Evolutionary conservation across 2,329 filamentous ascomycete species (phyloP).

Genomic region (Microdochium bolleyi): DNA sequence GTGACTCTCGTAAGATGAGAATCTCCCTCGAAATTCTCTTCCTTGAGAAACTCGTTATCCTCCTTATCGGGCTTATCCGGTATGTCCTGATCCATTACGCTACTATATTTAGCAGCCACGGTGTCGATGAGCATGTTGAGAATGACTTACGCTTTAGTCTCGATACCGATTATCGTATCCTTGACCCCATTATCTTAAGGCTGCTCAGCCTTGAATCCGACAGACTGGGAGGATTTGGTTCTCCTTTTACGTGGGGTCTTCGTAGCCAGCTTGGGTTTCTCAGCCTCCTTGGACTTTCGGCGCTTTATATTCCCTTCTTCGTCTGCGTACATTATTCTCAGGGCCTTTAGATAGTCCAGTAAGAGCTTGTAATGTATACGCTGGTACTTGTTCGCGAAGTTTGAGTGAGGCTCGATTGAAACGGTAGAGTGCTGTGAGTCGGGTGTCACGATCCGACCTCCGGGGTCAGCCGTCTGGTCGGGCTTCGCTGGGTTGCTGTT

Average conservation of each 20-base stretch:
- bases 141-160: too few species aligned
- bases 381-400: constrained; percentile 12
- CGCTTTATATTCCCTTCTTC: background rate
- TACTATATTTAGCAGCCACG: too few species aligned
- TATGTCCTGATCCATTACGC: too few species aligned
- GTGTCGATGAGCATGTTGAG: too few species aligned
- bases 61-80: constrained; percentile 1
- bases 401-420: constrained; percentile 9
- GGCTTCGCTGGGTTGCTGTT: too few species aligned
- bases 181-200: too few species aligned
- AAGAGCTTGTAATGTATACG: constrained; percentile 10
- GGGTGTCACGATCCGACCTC: too few species aligned
- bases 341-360: constrained; percentile 9
- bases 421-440: constrained; percentile 15
- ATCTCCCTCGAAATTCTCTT: background rate
- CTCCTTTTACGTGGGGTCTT: background rate
- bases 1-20: background rate
- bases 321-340: constrained; percentile 2
- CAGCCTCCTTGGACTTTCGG: background rate
- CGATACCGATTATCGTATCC: too few species aligned
- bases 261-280: background rate
- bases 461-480: too few species aligned
- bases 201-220: background rate
- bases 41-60: constrained; percentile 1
- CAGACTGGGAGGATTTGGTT: background rate